Percentiles rank a stretch among this genome's conserved stretches.
Conservation (phyloP, 1,284 basidiomycete species). For the Puccinia horiana region DNA sequence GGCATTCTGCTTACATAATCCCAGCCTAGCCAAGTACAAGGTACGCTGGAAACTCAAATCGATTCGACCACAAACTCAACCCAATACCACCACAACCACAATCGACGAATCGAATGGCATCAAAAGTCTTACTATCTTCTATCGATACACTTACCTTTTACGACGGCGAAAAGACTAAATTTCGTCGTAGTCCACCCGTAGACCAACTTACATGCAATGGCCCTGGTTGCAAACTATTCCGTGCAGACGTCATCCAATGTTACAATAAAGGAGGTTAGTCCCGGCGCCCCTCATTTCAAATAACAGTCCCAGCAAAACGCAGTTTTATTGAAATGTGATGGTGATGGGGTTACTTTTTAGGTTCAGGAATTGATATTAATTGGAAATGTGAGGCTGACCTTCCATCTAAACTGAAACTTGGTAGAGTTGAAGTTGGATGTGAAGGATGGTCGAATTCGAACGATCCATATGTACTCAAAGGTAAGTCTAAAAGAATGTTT, state of each 20-base stretch:
- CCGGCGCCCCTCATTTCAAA: not conserved
- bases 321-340: constrained; percentile 1
- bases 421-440: constrained; percentile 77
- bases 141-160: constrained; percentile 80
- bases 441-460: constrained; percentile 81
- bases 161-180: constrained; percentile 67
- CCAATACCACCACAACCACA: too few species aligned
- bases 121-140: constrained; percentile 66
- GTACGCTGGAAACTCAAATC: too few species aligned
- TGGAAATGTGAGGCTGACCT: constrained; percentile 82
- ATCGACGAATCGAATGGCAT: not conserved
- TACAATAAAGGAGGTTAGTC: constrained; percentile 69
- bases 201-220: constrained; percentile 80
- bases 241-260: constrained; percentile 84
- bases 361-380: constrained; percentile 38
- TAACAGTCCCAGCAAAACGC: not conserved
- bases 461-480: constrained; percentile 80
- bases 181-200: constrained; percentile 69
- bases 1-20: too few species aligned
- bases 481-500: constrained; percentile 59
- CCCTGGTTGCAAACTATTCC: constrained; percentile 71
- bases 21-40: too few species aligned
- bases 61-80: too few species aligned
- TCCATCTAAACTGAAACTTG: constrained; percentile 75
- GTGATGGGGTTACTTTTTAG: not conserved